Evolutionary conservation across 352 stramenopile species (phyloP).

Genomic region (Phytophthora boehmeriae): DNA sequence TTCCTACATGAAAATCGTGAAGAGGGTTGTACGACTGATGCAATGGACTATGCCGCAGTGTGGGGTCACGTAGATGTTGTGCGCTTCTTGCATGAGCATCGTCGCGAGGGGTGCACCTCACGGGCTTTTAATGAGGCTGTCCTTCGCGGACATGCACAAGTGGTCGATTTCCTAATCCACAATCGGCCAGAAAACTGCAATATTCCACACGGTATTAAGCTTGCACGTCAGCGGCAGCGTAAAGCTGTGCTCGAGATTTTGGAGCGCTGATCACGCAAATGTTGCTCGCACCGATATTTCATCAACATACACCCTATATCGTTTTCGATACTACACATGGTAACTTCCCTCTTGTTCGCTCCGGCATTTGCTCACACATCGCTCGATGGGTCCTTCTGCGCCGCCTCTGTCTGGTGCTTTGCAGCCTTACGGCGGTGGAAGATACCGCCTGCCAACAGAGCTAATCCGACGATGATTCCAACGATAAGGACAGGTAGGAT

Average conservation of each 20-base stretch:
- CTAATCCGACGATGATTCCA: slow-evolving; percentile 34
- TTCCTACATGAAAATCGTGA: slow-evolving; percentile 34
- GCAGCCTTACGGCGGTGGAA: slow-evolving; percentile 45
- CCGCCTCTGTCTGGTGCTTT: slow-evolving; percentile 14
- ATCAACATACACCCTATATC: no score
- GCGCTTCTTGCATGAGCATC: slow-evolving; percentile 57
- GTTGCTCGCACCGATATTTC: no score
- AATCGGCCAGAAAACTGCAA: slow-evolving; percentile 40
- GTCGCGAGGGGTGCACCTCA: slow-evolving; percentile 51
- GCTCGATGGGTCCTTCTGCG: no score
- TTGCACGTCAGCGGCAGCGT: slow-evolving; percentile 51
- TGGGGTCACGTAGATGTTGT: slow-evolving; percentile 51
- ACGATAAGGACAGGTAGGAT: slow-evolving; percentile 57
- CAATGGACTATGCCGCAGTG: slow-evolving; percentile 61
- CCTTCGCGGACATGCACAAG: slow-evolving; percentile 40
- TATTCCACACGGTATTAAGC: slow-evolving; percentile 43
- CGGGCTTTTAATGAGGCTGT: slow-evolving; percentile 56
- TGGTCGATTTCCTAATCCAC: slow-evolving; percentile 53
- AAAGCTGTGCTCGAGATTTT: slow-evolving; percentile 26
- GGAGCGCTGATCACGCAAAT: no score
- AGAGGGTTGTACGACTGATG: slow-evolving; percentile 54
- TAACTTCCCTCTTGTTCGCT: not conserved
- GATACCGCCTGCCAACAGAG: slow-evolving; percentile 37
- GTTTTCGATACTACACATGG: no score
- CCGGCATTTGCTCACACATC: not conserved